phyloP scores from a whole-genome alignment of 2,329 filamentous ascomycete species.

The Ophiostoma himal-ulmi region DNA sequence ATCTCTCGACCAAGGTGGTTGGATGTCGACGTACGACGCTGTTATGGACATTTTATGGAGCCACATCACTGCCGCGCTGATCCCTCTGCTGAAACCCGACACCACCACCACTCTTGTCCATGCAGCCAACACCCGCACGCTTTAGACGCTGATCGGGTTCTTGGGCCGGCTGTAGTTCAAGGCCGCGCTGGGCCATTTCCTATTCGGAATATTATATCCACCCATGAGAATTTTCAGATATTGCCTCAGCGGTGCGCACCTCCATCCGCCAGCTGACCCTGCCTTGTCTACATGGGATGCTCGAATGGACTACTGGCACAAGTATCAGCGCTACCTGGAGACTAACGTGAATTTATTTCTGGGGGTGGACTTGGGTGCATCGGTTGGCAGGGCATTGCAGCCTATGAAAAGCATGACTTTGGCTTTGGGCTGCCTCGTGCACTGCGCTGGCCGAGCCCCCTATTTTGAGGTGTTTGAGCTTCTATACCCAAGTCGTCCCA shows the following conservation, averaged over 20 bases:
- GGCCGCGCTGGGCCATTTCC: background rate
- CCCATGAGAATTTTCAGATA: background rate
- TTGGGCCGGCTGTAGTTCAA: background rate
- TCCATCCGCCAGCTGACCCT: background rate
- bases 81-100: background rate
- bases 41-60: background rate
- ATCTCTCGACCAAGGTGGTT: background rate
- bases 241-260: background rate
- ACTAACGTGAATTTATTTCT: background rate
- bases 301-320: background rate
- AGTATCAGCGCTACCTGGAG: background rate
- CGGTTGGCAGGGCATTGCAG: background rate
- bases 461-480: background rate
- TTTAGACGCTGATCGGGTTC: background rate
- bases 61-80: background rate
- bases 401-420: background rate
- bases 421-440: background rate
- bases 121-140: background rate
- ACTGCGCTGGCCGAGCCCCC: background rate
- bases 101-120: background rate
- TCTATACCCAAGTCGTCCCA: background rate
- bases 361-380: background rate
- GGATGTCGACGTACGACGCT: background rate
- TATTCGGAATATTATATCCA: background rate
- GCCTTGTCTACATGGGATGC: background rate